Percentiles rank a stretch among this genome's conserved stretches.
phyloP scores from a whole-genome alignment of 1,284 basidiomycete species.

The Melampsora larici-populina region DNA sequence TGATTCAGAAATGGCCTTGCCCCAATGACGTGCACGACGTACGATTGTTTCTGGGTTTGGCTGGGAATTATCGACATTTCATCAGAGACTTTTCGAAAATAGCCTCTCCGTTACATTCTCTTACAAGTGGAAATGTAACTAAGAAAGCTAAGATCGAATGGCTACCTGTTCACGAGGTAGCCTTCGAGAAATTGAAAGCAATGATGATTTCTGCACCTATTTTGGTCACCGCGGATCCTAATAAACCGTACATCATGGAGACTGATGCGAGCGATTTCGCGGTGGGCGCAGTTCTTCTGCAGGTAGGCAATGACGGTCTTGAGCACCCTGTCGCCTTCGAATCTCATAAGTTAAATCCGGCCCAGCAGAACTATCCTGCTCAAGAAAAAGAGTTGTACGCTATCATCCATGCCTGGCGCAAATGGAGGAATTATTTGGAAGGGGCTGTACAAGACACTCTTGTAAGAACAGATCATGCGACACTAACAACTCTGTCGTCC shows the following conservation, averaged over 20 bases:
- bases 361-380: constrained; percentile 43
- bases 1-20: not conserved
- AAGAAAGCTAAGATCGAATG: not conserved
- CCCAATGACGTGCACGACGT: not conserved
- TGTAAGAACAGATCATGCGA: constrained; percentile 57
- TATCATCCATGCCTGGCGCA: constrained; percentile 43
- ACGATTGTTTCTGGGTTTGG: not conserved
- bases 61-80: not conserved
- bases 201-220: not conserved
- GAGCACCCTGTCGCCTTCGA: constrained; percentile 39
- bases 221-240: not conserved
- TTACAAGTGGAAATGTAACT: not conserved
- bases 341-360: constrained; percentile 37
- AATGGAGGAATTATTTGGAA: constrained; percentile 38
- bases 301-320: not conserved
- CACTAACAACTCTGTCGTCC: constrained; percentile 54
- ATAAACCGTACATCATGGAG: not conserved
- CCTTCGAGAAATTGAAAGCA: not conserved
- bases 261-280: constrained; percentile 19
- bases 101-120: not conserved
- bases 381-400: constrained; percentile 45
- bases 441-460: constrained; percentile 50
- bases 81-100: not conserved
- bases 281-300: constrained; percentile 33
- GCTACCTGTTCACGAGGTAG: not conserved